Conservation (phyloP, 306 rosid genomes). For the Carpinus fangiana region DNA sequence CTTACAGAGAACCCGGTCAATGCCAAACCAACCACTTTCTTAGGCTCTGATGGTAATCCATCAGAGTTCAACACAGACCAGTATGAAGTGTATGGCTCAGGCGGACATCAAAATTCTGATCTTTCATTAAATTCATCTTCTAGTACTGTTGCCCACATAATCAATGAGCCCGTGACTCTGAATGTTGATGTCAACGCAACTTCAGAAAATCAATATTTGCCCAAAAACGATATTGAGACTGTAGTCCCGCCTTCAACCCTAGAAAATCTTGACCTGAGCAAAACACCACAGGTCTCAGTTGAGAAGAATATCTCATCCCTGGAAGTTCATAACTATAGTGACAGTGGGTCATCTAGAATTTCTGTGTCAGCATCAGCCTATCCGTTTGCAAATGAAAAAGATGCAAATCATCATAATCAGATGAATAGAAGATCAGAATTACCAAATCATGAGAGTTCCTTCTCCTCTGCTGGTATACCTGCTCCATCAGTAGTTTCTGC, state of each 20-base stretch:
- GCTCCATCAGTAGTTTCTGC: constrained; percentile 91
- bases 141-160: constrained; percentile 27
- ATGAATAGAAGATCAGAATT: constrained; percentile 48
- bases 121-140: constrained; percentile 31
- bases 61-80: constrained; percentile 39
- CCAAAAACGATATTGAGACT: constrained; percentile 38
- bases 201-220: constrained; percentile 39
- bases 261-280: constrained; percentile 39
- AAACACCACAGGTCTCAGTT: constrained; percentile 40
- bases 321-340: constrained; percentile 41
- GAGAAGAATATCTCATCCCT: constrained; percentile 46
- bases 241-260: constrained; percentile 37
- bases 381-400: constrained; percentile 42
- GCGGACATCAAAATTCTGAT: constrained; percentile 32
- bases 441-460: constrained; percentile 54
- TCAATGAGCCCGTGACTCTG: constrained; percentile 35
- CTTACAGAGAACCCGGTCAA: constrained; percentile 40
- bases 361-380: constrained; percentile 31
- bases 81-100: constrained; percentile 47
- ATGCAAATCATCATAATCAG: constrained; percentile 34
- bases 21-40: constrained; percentile 42
- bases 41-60: constrained; percentile 35
- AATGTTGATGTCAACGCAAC: constrained; percentile 30
- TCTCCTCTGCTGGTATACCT: constrained; percentile 90
- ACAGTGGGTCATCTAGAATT: constrained; percentile 33